Percentiles rank a stretch among this genome's conserved stretches.
Conservation (phyloP, 768 basidiomycete species). For the Nidularia sp. region DNA sequence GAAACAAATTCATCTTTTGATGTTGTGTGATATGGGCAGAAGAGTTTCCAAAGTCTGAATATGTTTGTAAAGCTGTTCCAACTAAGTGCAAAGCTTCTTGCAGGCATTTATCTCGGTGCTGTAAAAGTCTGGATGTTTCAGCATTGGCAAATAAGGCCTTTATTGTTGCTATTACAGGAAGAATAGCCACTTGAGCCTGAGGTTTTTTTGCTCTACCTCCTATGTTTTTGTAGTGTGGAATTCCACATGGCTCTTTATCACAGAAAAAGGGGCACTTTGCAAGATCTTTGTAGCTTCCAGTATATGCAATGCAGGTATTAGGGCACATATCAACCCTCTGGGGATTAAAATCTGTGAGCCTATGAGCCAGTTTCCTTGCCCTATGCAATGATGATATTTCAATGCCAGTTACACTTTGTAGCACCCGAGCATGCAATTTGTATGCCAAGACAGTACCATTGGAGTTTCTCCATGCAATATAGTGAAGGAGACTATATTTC, state of each 20-base stretch:
- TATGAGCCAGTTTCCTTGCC: conserved; percentile 9
- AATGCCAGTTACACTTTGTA: conserved; percentile 10
- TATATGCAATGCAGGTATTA: conserved; percentile 18
- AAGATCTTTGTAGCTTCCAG: conserved; percentile 10
- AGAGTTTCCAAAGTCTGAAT: conserved; percentile 20
- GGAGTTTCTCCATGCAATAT: conserved; percentile 13
- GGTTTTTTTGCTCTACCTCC: conserved; percentile 7
- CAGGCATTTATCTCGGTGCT: conserved; percentile 16
- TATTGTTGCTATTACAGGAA: conserved; percentile 17
- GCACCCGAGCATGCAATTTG: conserved; percentile 10
- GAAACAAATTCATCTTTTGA: conserved; percentile 12
- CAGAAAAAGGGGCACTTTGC: conserved; percentile 8
- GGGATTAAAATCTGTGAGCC: conserved; percentile 12
- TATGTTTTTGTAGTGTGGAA: conserved; percentile 6
- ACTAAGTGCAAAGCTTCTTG: conserved; percentile 13
- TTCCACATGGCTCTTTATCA: conserved; percentile 8
- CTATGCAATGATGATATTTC: conserved; percentile 13
- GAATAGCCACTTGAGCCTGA: conserved; percentile 13
- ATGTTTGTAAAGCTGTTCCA: conserved; percentile 5
- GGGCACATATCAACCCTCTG: conserved; percentile 16
- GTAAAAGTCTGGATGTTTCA: conserved; percentile 13
- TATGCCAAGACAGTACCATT: conserved; percentile 18
- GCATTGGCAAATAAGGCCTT: conserved; percentile 21
- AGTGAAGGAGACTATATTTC: conserved; percentile 7
- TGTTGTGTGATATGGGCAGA: conserved; percentile 14